A percentile compares a stretch with the other conserved stretches of the same genome.
Conservation (phyloP, 2,329 filamentous ascomycete genomes). For the Aspergillus costaricaensis region DNA sequence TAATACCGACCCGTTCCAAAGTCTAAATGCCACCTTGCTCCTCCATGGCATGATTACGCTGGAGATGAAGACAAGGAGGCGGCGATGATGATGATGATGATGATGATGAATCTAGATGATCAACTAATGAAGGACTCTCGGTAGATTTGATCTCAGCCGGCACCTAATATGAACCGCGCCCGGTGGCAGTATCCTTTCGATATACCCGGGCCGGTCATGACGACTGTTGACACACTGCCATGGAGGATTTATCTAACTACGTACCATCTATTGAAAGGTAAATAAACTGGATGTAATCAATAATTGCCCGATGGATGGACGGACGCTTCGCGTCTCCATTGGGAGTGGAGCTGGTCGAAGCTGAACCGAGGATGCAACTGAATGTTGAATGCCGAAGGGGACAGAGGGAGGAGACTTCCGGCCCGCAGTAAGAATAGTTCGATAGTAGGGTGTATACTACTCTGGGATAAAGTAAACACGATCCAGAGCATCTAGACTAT, state of each 20-base stretch:
- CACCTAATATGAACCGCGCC: neutral
- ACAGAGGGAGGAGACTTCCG: neutral
- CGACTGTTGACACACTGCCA: neutral
- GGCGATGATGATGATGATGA: neutral
- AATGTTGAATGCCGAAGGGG: constrained; percentile 1
- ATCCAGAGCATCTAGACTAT: neutral
- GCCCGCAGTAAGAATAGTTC: neutral
- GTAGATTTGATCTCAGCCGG: neutral
- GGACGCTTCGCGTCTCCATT: neutral
- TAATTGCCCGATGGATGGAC: neutral
- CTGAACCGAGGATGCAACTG: constrained; percentile 5
- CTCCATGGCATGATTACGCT: constrained; percentile 2
- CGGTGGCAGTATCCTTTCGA: neutral
- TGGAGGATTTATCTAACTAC: neutral
- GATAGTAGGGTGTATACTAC: neutral
- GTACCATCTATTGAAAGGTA: no score
- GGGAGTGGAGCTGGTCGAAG: constrained; percentile 1
- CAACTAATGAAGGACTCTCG: neutral
- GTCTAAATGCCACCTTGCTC: neutral
- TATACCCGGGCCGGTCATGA: neutral
- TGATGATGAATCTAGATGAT: neutral
- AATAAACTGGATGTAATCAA: no score
- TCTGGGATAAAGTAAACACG: neutral
- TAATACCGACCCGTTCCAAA: constrained; percentile 5
- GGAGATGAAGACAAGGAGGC: no score